phyloP scores from a whole-genome alignment of 73 alveolate species.

The Durusdinium trenchii region DNA sequence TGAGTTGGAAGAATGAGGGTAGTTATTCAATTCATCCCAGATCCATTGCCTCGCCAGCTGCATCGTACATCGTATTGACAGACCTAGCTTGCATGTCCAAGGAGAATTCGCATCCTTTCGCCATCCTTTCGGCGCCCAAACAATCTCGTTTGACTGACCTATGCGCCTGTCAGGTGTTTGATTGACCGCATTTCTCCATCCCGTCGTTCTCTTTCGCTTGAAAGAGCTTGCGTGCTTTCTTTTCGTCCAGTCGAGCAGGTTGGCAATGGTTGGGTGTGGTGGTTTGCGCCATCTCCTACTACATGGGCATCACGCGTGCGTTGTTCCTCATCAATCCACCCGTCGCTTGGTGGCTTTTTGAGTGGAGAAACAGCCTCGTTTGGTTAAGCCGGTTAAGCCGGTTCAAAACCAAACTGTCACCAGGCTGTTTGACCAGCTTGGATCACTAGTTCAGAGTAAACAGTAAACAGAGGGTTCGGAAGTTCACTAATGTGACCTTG shows the following conservation, averaged over 20 bases:
- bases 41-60: no score
- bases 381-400: no score
- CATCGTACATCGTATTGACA: neutral
- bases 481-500: no score
- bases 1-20: no score
- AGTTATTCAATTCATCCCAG: no score
- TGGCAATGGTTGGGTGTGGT: slow-evolving; percentile 82
- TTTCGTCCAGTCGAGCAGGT: neutral
- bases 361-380: no score
- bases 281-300: slow-evolving; percentile 74
- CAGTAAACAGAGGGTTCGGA: no score
- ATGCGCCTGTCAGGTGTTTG: no score
- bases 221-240: neutral
- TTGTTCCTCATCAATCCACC: slow-evolving; percentile 84
- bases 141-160: neutral
- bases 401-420: no score
- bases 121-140: neutral
- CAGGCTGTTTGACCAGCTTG: no score
- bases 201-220: neutral
- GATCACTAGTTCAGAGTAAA: no score
- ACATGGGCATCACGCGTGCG: slow-evolving; percentile 84
- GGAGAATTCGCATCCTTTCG: neutral
- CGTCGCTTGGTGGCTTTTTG: neutral
- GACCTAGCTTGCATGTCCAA: neutral
- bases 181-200: no score